Conservation (phyloP, 225 moss, liverwort and hornwort species). For the Climacium dendroides region DNA sequence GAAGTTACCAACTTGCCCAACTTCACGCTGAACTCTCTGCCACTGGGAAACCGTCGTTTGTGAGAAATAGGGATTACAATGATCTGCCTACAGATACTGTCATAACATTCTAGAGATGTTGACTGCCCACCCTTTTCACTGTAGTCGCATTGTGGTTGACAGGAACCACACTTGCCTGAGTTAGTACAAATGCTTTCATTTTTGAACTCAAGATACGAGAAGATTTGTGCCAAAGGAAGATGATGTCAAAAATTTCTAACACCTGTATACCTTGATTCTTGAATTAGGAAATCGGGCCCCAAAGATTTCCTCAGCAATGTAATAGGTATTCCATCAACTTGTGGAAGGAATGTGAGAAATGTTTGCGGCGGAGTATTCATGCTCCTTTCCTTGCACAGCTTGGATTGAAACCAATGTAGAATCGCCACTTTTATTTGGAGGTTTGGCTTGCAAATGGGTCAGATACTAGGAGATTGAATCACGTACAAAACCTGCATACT, state of each 20-base stretch:
- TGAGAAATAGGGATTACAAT: background rate
- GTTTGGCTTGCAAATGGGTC: background rate
- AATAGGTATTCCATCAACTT: background rate
- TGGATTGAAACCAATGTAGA: background rate
- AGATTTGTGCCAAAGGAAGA: too few relatives aligned
- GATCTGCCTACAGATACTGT: background rate
- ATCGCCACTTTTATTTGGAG: background rate
- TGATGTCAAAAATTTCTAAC: background rate
- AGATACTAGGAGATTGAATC: background rate
- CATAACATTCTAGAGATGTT: background rate
- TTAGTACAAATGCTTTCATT: background rate
- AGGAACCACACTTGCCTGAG: background rate
- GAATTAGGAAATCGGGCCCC: background rate
- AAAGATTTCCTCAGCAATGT: background rate
- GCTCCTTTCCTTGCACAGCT: background rate
- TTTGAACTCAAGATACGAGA: background rate
- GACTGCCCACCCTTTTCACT: background rate
- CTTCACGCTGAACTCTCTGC: background rate
- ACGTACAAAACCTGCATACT: background rate
- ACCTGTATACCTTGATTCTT: background rate
- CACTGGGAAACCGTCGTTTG: background rate
- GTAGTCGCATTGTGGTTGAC: background rate
- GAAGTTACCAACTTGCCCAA: background rate
- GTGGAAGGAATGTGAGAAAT: too few relatives aligned
- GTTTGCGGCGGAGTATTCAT: background rate